A percentile compares a stretch with the other conserved stretches of the same genome.
phyloP scores from a whole-genome alignment of 1,139 yeast species.

The Tardiomyces digboiensis region DNA sequence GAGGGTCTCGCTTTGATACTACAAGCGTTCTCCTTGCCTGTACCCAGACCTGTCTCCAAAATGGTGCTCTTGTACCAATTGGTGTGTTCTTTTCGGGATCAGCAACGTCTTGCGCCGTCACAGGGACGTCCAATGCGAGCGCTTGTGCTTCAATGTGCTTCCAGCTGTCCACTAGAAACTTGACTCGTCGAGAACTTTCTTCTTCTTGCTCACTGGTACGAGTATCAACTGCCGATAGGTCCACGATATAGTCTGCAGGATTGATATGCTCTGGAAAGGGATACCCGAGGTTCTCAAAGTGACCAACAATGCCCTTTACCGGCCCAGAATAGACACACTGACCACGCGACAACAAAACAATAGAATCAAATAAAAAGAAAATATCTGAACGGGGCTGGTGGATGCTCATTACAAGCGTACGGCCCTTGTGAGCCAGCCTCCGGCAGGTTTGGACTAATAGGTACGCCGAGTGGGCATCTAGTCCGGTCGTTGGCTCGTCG shows the following conservation, averaged over 20 bases:
- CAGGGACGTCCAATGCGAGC: background rate
- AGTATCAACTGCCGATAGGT: slow-evolving; percentile 59
- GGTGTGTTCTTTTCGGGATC: background rate
- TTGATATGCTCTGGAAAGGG: slow-evolving; percentile 38
- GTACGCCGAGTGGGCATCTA: slow-evolving; percentile 71
- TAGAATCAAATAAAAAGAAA: slow-evolving; percentile 53
- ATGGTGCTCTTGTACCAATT: slow-evolving; percentile 22
- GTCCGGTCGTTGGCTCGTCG: slow-evolving; percentile 88
- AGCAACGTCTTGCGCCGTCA: slow-evolving; percentile 1
- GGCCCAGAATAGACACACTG: slow-evolving; percentile 51
- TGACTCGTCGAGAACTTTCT: slow-evolving; percentile 36
- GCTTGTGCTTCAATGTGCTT: slow-evolving; percentile 12
- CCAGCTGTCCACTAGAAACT: slow-evolving; percentile 44
- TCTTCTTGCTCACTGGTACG: slow-evolving; percentile 34
- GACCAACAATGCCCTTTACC: slow-evolving; percentile 35
- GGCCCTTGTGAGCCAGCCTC: slow-evolving; percentile 48
- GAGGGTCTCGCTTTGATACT: slow-evolving; percentile 49
- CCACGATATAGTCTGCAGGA: slow-evolving; percentile 60
- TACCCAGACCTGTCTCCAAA: slow-evolving; percentile 43
- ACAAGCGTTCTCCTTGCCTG: slow-evolving; percentile 46
- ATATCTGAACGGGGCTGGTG: slow-evolving; percentile 86
- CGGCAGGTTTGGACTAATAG: slow-evolving; percentile 55
- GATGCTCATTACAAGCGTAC: slow-evolving; percentile 65
- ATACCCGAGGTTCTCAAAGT: slow-evolving; percentile 44
- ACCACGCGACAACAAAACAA: slow-evolving; percentile 64